phyloP scores from a whole-genome alignment of 208 protist genomes.

The Acanthamoeba triangularis region DNA sequence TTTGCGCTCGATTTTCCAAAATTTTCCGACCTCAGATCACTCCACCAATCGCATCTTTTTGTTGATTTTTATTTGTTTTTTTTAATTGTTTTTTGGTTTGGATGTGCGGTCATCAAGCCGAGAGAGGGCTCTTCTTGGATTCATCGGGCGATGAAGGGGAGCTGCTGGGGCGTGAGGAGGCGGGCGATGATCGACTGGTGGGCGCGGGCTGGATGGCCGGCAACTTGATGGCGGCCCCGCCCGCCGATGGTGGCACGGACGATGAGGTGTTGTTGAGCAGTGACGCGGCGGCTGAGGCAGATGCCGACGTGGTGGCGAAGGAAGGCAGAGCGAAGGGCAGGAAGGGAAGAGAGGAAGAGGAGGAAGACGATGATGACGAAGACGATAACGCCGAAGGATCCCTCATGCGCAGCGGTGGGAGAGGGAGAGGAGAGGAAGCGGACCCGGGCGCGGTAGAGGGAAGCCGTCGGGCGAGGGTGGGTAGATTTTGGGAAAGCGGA shows the following conservation, averaged over 20 bases:
- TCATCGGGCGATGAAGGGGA: too few relatives aligned
- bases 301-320: neutral
- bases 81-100: too few relatives aligned
- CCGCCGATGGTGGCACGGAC: neutral
- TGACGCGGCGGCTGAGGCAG: neutral
- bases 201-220: neutral
- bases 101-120: too few relatives aligned
- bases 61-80: too few relatives aligned
- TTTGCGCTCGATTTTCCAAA: too few relatives aligned
- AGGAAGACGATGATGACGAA: neutral
- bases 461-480: neutral
- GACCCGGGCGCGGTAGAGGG: neutral
- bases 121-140: too few relatives aligned
- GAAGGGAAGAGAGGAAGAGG: neutral
- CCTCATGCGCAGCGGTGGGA: slow-evolving; percentile 4
- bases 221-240: neutral
- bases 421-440: neutral
- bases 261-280: neutral
- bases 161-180: too few relatives aligned
- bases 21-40: too few relatives aligned
- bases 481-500: neutral
- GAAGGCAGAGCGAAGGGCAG: neutral
- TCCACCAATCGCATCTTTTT: too few relatives aligned
- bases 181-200: too few relatives aligned
- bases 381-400: neutral